Evolutionary conservation across 78 protist genomes (phyloP), one percentile per base, ranked within the genome.

Genomic region (Speleostelium caveatum): DNA sequence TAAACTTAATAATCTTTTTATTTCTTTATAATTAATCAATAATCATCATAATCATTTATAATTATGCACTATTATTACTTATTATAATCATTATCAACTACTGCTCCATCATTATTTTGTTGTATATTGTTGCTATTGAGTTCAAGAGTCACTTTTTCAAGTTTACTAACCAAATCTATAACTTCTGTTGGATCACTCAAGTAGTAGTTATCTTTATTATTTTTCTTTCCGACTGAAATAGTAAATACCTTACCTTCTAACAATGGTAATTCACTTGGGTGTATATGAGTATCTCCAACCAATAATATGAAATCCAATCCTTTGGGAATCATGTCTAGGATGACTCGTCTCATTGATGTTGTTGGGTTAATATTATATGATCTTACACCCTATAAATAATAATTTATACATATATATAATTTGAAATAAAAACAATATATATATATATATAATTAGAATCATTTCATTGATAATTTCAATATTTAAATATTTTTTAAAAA

Each of bases 231-330:
- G 14, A 83, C 91, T 0, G 91, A 83, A 3, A 69, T 74, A 33
- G 75, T 83, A 30, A 16, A 83, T 10, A 56, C 10, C 56, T 67
- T 69, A 45, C 91, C 91, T 19, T 83, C 79, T 16, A 83, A 28
- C 4, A 51, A 26, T 68, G 91, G 91, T n/a, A 83, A 41, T 45
- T 83, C 91, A 69, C 59, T 83, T 55, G 77, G 91, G 32, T 83
- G 91, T 21, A 83, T 83, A 42, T 83, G 91, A 16, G 91, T 83
- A 39, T 83, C 91, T 22, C 91, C 91, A 28, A 83, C 53, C 38
- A 83, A 49, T 49, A 83, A 24, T 1, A 83, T 63, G 21, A 83
- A 83, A 51, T 83, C 91, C 19, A 83, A 69, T 14, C 79, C 79
- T 59, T 69, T 69, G 32, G 91, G 91, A 28, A 83, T 69, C 0